These are phyloP conservation scores for Dentiscutata heterogama DNA, from an alignment of 371 early-diverging fungal genomes.

Conservation along the genomic window DNA sequence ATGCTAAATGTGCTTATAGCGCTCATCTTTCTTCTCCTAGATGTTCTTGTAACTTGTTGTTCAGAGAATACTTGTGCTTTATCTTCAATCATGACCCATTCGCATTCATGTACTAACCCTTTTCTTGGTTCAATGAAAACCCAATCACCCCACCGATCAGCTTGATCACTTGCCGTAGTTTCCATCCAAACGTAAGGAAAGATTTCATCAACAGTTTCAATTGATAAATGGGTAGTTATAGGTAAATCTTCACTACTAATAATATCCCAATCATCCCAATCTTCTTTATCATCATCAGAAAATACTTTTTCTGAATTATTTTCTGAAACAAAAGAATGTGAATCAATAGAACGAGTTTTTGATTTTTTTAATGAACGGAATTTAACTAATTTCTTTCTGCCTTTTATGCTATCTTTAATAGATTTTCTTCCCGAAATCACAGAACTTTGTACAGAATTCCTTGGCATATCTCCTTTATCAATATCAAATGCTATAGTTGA, in stretches of 20 bases:
- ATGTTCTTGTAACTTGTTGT: neutral
- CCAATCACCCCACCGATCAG: conserved; percentile 45
- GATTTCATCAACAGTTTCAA: conserved; percentile 45
- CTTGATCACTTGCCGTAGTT: conserved; percentile 22
- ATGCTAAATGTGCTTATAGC: conserved; percentile 15
- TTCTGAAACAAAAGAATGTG: neutral
- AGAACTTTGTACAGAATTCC: neutral
- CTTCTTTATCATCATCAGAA: neutral
- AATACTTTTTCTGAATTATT: neutral
- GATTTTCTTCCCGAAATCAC: too few relatives aligned
- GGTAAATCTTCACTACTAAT: conserved; percentile 29
- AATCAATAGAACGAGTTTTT: conserved; percentile 15
- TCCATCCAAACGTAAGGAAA: conserved; percentile 47
- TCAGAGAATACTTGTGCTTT: conserved; percentile 38
- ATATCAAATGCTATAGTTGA: too few relatives aligned
- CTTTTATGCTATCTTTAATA: neutral
- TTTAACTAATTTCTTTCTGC: conserved; percentile 23
- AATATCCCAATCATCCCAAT: conserved; percentile 39
- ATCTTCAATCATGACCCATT: conserved; percentile 46
- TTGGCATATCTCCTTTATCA: neutral
- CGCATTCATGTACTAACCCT: conserved; percentile 42
- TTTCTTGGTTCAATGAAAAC: conserved; percentile 45
- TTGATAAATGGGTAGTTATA: conserved; percentile 41
- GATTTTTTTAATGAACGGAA: neutral
- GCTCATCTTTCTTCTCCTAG: conserved; percentile 25